A percentile compares a stretch with the other conserved stretches of the same genome.
phyloP scores from a whole-genome alignment of 2,329 filamentous ascomycete species.

The Proliferodiscus dingleyae region DNA sequence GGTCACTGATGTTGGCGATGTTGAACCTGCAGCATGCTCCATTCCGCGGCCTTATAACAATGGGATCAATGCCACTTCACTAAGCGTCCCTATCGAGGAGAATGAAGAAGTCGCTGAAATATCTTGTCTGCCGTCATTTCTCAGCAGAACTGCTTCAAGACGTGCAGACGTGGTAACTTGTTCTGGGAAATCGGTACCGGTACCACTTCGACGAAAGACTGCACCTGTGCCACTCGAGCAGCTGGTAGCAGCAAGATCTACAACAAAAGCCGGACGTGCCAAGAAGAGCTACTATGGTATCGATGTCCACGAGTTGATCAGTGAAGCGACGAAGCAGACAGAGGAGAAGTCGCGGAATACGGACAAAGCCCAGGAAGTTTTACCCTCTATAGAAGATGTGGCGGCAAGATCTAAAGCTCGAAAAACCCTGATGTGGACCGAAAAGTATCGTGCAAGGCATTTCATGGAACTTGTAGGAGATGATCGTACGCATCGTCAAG shows the following conservation, averaged over 20 bases:
- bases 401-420: constrained; percentile 22
- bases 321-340: constrained; percentile 55
- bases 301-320: constrained; percentile 79
- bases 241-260: constrained; percentile 64
- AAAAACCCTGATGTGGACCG: constrained; percentile 75
- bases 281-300: constrained; percentile 84
- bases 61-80: too few relatives aligned
- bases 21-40: too few relatives aligned
- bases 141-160: constrained; percentile 14
- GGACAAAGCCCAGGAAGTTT: constrained; percentile 34
- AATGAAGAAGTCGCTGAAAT: not conserved
- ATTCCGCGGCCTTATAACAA: too few relatives aligned
- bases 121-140: constrained; percentile 20
- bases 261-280: constrained; percentile 61
- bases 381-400: constrained; percentile 38
- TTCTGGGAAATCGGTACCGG: constrained; percentile 48
- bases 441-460: constrained; percentile 89
- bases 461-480: constrained; percentile 95
- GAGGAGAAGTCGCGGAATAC: constrained; percentile 36
- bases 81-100: not conserved
- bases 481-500: constrained; percentile 84
- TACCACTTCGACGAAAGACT: constrained; percentile 49
- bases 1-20: too few relatives aligned
- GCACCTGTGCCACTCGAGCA: constrained; percentile 55
- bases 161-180: constrained; percentile 27